Evolutionary conservation across 2,329 filamentous ascomycete genomes (phyloP), one percentile per base, ranked within the genome.

Genomic region (Didymella glomerata): DNA sequence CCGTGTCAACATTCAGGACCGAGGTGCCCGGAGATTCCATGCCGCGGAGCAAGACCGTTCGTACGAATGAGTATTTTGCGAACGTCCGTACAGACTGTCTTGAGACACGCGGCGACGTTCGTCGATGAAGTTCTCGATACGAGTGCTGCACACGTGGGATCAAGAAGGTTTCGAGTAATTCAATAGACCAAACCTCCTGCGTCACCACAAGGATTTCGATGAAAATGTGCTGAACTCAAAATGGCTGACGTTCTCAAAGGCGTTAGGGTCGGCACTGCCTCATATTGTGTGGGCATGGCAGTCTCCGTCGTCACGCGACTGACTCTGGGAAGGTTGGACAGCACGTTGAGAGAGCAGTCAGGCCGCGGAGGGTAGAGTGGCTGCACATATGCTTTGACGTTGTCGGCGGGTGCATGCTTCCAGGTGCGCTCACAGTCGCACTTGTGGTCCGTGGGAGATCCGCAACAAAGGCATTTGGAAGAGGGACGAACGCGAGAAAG

Each of bases 1-100:
- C 62, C 34, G 28, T 60, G 61, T 61, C 62, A 64, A 54, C 61
- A 41, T 42, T 11, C 20, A 38, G 34, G 28, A 28, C 51, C 56
- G 57, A 61, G 57, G 55, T 52, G 48, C 47, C 51, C 41, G 40
- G 50, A 60, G 49, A 63, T 63, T 56, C 51, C 56, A 55, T 55
- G 63, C 61, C 53, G 59, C 62, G 57, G 34, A 25, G 40, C n/a
- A 20, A 1, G 16, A 22, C 16, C 38, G 22, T 13, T 34, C 27
- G 40, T 44, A 45, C 56, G 41, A 34, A 28, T 10, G 20, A 16
- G 13, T 25, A 46, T 42, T 34, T 34, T 42, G 22, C 24, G 24
- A 41, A 25, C 24, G 20, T 25, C 30, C 32, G 41, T 44, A 42
- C 25, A 54, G 22, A 14, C 22, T 49, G 38, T 32, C 32, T 27